Percentiles rank a stretch among this genome's conserved stretches.
These are phyloP conservation scores for Aleurites moluccanus DNA, from an alignment of 441 rosid genomes.

Conservation along the genomic window DNA sequence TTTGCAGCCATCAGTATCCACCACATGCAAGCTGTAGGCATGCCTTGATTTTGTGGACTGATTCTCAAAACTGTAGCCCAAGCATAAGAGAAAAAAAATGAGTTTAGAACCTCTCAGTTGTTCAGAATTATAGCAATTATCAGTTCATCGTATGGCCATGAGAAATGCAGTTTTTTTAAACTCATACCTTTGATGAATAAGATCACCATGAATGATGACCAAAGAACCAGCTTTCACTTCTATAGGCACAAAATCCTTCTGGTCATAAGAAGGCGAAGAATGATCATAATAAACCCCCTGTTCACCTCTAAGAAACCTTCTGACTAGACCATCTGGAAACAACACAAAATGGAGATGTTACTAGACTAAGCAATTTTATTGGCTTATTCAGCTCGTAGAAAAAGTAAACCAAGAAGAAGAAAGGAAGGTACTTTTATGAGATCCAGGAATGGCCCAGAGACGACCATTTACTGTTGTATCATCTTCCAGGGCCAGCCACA, in stretches of 20 bases:
- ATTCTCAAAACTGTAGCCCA: conserved; percentile 71
- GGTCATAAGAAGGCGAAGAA: conserved; percentile 73
- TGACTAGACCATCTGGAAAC: conserved; percentile 76
- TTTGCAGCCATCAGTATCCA: conserved; percentile 91
- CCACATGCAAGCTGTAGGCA: conserved; percentile 90
- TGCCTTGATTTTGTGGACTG: conserved; percentile 86
- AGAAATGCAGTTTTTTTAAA: conserved; percentile 6
- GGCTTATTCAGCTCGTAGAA: conserved; percentile 6
- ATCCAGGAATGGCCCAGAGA: conserved; percentile 97
- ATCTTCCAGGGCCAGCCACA: conserved; percentile 97
- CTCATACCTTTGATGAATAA: conserved; percentile 83
- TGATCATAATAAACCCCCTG: conserved; percentile 76
- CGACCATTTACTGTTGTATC: conserved; percentile 78
- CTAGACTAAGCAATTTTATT: conserved; percentile 15
- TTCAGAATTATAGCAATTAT: background rate
- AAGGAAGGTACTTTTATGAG: conserved; percentile 65
- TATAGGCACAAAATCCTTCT: conserved; percentile 74
- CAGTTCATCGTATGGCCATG: background rate
- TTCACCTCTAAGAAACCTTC: conserved; percentile 81
- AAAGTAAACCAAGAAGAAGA: background rate
- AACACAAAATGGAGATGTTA: background rate
- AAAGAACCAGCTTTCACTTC: conserved; percentile 95
- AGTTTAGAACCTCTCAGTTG: background rate
- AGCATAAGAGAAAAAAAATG: conserved; percentile 14
- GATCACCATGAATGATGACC: conserved; percentile 86